phyloP scores from a whole-genome alignment of 176 grass and related monocot species.

The Oryza rufipogon region DNA sequence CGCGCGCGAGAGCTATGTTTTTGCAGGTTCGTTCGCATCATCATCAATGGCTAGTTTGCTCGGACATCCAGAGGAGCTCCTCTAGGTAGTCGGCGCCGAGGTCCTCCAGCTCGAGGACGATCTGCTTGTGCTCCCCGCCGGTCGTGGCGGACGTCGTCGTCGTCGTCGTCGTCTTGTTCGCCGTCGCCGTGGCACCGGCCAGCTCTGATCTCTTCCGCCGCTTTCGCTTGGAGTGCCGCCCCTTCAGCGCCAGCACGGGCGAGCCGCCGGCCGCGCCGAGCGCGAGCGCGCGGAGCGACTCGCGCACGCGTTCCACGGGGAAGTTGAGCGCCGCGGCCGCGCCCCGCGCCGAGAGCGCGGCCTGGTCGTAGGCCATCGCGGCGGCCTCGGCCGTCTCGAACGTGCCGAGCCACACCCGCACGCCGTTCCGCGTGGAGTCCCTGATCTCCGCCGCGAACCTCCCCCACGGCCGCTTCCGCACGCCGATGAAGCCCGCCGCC shows the following conservation, averaged over 20 bases:
- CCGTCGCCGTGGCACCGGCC: neutral
- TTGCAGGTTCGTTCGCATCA: too few relatives aligned
- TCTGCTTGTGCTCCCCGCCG: neutral
- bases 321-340: slow-evolving; percentile 32
- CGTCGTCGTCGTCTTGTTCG: neutral
- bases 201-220: slow-evolving; percentile 31
- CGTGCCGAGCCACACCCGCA: slow-evolving; percentile 77
- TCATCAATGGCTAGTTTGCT: too few relatives aligned
- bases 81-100: slow-evolving; percentile 18
- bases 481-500: slow-evolving; percentile 22
- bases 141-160: neutral
- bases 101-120: slow-evolving; percentile 42
- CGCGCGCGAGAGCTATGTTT: too few relatives aligned
- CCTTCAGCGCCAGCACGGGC: slow-evolving; percentile 38
- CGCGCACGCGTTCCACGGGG: slow-evolving; percentile 31
- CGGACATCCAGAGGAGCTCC: too few relatives aligned
- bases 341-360: slow-evolving; percentile 33
- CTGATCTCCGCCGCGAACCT: slow-evolving; percentile 67
- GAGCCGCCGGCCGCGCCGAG: slow-evolving; percentile 13
- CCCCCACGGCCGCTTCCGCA: slow-evolving; percentile 63
- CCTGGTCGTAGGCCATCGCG: slow-evolving; percentile 71
- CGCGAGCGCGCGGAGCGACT: slow-evolving; percentile 34
- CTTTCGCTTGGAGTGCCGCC: slow-evolving; percentile 39
- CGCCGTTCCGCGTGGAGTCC: slow-evolving; percentile 43
- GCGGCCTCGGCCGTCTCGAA: slow-evolving; percentile 63